These are phyloP conservation scores for Amaranthus hypochondriacus DNA, from an alignment of 148 eudicot species.

Conservation along the genomic window DNA sequence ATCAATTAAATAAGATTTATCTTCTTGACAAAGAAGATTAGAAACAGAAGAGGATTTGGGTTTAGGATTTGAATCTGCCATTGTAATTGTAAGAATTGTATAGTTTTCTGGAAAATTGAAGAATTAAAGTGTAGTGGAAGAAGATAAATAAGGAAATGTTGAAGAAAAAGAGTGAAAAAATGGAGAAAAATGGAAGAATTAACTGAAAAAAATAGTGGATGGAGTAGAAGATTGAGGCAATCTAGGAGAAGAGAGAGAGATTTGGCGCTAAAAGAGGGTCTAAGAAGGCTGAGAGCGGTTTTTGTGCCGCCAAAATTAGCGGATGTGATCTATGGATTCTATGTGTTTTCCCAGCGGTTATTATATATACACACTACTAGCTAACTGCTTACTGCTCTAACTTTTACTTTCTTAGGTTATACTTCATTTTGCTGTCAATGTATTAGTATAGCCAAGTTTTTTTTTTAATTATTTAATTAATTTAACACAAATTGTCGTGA, in stretches of 20 bases:
- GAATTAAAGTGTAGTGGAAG: background rate
- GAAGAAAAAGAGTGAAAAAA: conserved; percentile 5
- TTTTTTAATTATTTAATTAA: too few relatives aligned
- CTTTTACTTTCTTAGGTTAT: too few relatives aligned
- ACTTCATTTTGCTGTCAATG: too few relatives aligned
- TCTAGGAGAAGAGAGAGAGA: conserved; percentile 5
- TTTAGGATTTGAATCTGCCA: conserved; percentile 1
- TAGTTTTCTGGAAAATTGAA: background rate
- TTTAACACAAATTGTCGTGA: background rate
- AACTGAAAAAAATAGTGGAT: conserved; percentile 2
- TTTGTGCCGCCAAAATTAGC: conserved; percentile 34
- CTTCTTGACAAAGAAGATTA: conserved; percentile 38
- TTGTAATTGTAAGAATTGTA: background rate
- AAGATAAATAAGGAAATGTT: background rate
- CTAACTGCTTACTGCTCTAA: background rate
- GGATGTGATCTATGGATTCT: conserved; percentile 14
- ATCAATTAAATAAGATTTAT: conserved; percentile 28
- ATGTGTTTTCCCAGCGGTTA: conserved; percentile 3
- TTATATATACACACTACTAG: background rate
- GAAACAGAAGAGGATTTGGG: conserved; percentile 7
- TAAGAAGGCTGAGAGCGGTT: conserved; percentile 21
- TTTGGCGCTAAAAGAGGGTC: conserved; percentile 15
- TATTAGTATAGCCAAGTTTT: too few relatives aligned
- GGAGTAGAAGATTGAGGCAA: conserved; percentile 16
- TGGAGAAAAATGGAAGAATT: background rate